Evolutionary conservation across 257 asterid genomes (phyloP).

Genomic region (Haberlea rhodopensis): DNA sequence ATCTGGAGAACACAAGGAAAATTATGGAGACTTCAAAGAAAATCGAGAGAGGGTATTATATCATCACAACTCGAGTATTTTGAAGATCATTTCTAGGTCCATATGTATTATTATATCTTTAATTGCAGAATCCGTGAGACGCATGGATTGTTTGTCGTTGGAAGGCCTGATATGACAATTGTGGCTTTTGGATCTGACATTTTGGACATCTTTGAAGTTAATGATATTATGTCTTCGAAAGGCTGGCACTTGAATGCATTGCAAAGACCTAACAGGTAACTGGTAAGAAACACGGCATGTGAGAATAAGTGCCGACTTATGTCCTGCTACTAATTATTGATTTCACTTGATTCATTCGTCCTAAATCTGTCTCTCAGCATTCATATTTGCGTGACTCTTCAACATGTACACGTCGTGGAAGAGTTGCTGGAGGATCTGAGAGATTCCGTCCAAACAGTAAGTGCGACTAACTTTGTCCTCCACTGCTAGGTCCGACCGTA

Average conservation of each 20-base stretch:
- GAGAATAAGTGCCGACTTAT: conserved; percentile 5
- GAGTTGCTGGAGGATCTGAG: conserved; percentile 73
- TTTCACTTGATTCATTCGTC: background rate
- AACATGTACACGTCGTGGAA: conserved; percentile 65
- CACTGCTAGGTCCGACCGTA: background rate
- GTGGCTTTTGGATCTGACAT: conserved; percentile 88
- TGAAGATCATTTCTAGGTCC: conserved; percentile 14
- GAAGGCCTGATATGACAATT: conserved; percentile 96
- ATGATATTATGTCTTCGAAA: conserved; percentile 81
- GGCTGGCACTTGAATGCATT: conserved; percentile 97
- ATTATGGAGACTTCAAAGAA: conserved; percentile 94
- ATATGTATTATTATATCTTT: conserved; percentile 1
- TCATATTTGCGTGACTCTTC: conserved; percentile 96
- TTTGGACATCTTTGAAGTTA: conserved; percentile 91
- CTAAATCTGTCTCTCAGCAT: conserved; percentile 51
- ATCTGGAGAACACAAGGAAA: conserved; percentile 78
- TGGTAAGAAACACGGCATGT: background rate
- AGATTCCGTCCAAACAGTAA: conserved; percentile 72
- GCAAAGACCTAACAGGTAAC: conserved; percentile 95
- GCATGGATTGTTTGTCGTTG: conserved; percentile 64
- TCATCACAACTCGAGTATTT: conserved; percentile 13
- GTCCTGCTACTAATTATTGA: conserved; percentile 4
- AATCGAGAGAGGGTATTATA: conserved; percentile 74
- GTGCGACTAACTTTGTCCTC: conserved; percentile 26
- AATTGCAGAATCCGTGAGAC: conserved; percentile 63